These are phyloP conservation scores for Brassica rapa DNA, from an alignment of 345 rosid species.

Conservation along the genomic window DNA sequence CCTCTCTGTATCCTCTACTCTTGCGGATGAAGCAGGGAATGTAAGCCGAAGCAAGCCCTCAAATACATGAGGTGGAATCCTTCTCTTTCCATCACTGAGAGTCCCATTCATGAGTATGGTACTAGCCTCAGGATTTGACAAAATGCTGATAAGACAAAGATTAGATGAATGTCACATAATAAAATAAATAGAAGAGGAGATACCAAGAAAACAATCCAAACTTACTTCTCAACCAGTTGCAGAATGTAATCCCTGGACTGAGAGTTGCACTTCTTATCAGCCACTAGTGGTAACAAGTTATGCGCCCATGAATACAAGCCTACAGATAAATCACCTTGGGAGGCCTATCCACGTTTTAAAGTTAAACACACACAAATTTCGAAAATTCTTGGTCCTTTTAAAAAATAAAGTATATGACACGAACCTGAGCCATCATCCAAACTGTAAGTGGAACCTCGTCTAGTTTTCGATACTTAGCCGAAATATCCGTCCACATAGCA, in stretches of 20 bases:
- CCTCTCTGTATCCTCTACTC: slow-evolving; percentile 7
- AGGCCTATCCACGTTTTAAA: slow-evolving; percentile 45
- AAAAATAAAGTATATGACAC: background rate
- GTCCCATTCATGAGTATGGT: background rate
- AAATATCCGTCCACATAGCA: background rate
- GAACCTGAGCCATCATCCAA: slow-evolving; percentile 11
- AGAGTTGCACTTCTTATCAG: slow-evolving; percentile 50
- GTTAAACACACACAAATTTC: slow-evolving; percentile 9
- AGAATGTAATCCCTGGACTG: slow-evolving; percentile 61
- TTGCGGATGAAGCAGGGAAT: background rate
- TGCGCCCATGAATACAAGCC: slow-evolving; percentile 59
- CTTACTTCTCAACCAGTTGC: slow-evolving; percentile 52
- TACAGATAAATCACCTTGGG: slow-evolving; percentile 55
- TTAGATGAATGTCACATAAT: no score
- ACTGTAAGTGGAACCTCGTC: background rate
- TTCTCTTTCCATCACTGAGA: background rate
- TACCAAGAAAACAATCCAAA: background rate
- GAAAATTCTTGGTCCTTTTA: background rate
- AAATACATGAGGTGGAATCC: slow-evolving; percentile 1
- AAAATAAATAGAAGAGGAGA: no score
- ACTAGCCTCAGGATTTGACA: background rate
- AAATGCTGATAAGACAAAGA: no score
- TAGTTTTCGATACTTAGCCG: background rate
- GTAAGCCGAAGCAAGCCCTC: background rate
- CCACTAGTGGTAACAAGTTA: slow-evolving; percentile 49